These are phyloP conservation scores for Leccinellum rugosiceps DNA, from an alignment of 768 basidiomycete genomes.

Conservation along the genomic window DNA sequence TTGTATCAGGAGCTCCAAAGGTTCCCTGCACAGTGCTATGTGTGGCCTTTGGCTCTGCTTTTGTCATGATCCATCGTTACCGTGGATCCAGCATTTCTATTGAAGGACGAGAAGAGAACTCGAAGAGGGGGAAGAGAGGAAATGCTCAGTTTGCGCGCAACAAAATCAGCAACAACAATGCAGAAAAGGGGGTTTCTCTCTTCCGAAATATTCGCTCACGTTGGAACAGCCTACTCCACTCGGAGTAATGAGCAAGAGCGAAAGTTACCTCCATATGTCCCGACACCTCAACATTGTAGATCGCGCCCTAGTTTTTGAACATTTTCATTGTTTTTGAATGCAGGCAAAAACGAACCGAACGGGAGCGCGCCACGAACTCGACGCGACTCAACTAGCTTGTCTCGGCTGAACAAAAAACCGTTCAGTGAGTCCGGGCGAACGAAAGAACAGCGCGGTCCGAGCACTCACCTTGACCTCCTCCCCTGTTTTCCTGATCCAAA, in stretches of 20 bases:
- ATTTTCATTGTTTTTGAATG: neutral
- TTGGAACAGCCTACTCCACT: neutral
- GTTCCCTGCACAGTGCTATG: neutral
- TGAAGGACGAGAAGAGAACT: neutral
- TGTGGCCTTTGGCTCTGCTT: neutral
- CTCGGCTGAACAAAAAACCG: constrained; percentile 16
- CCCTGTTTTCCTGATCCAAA: constrained; percentile 62
- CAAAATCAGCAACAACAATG: neutral
- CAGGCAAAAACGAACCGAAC: neutral
- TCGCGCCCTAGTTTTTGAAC: neutral
- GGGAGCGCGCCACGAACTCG: neutral
- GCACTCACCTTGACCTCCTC: constrained; percentile 72
- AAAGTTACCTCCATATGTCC: neutral
- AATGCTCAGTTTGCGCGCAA: neutral
- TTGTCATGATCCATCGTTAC: neutral
- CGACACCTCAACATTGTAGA: neutral
- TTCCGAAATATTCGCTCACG: neutral
- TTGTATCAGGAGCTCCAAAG: neutral
- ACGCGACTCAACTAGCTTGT: constrained; percentile 14
- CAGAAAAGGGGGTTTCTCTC: neutral
- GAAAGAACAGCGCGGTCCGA: neutral
- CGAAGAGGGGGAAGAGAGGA: neutral
- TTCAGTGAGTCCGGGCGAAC: neutral
- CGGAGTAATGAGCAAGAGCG: neutral
- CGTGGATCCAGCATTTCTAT: neutral